Conservation (phyloP, 1,284 basidiomycete species). For the Cutaneotrichosporon cutaneum region DNA sequence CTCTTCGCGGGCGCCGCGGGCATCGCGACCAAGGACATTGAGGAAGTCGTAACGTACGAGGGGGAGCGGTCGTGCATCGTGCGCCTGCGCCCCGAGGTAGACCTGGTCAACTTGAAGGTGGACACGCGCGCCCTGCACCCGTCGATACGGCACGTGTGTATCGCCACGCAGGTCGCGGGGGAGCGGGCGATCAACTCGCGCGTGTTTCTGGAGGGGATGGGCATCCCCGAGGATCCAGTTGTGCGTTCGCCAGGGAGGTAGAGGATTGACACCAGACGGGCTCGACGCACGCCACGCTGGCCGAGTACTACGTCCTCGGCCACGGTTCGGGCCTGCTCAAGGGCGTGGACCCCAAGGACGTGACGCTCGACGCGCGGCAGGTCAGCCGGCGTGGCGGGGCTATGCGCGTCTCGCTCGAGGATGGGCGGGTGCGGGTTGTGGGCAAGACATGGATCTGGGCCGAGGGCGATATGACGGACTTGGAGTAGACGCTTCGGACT, state of each 20-base stretch:
- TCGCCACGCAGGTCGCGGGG: constrained; percentile 14
- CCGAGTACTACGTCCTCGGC: constrained; percentile 36
- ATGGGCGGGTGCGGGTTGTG: constrained; percentile 13
- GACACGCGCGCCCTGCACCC: constrained; percentile 3
- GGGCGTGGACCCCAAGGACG: background rate
- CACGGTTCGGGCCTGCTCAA: background rate
- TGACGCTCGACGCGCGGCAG: constrained; percentile 20
- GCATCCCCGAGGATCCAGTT: constrained; percentile 39
- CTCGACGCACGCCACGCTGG: constrained; percentile 37
- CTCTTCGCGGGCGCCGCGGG: background rate
- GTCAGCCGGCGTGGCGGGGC: constrained; percentile 20
- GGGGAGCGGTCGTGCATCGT: background rate
- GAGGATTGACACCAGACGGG: constrained; percentile 32
- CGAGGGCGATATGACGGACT: background rate
- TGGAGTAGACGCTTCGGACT: background rate
- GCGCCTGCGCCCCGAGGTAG: background rate
- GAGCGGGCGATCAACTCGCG: constrained; percentile 26
- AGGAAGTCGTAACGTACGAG: background rate
- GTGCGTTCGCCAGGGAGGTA: constrained; percentile 32
- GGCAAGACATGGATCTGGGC: constrained; percentile 16
- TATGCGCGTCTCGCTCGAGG: constrained; percentile 14
- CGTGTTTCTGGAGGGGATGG: constrained; percentile 32
- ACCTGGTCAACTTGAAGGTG: constrained; percentile 7
- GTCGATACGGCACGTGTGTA: background rate
- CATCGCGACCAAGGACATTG: background rate